These are phyloP conservation scores for Akanthomyces uredinophilus DNA, from an alignment of 2,329 filamentous ascomycete species.

Conservation along the genomic window DNA sequence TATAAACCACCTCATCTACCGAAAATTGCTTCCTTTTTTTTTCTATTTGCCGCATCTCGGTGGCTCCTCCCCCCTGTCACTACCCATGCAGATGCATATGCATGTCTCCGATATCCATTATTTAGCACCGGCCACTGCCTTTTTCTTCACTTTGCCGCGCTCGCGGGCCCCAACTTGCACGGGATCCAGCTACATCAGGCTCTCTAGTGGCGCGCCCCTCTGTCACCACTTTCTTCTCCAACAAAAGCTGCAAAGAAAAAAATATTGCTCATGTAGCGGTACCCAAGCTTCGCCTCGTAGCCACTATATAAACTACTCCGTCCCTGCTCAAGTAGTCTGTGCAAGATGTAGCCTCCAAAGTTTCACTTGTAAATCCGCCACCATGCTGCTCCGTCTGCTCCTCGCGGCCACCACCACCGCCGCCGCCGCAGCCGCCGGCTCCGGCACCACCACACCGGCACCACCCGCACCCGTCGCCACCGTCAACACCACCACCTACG, in stretches of 20 bases:
- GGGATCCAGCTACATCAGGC: not conserved
- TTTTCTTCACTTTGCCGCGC: not conserved
- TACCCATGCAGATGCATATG: too few relatives aligned
- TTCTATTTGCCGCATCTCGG: not conserved
- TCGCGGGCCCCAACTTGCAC: not conserved
- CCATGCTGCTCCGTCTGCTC: not conserved
- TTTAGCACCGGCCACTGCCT: not conserved
- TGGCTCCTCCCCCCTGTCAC: too few relatives aligned
- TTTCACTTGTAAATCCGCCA: not conserved
- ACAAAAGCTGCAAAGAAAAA: too few relatives aligned
- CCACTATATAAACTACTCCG: not conserved
- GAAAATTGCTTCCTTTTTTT: not conserved
- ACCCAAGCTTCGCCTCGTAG: too few relatives aligned
- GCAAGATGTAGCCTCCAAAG: not conserved
- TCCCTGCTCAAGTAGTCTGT: not conserved
- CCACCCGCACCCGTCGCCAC: not conserved
- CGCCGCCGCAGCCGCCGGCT: not conserved
- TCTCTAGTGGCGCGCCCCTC: too few relatives aligned
- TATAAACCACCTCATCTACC: not conserved
- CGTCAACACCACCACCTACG: conserved; percentile 27
- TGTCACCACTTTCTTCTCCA: too few relatives aligned
- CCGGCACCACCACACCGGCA: not conserved
- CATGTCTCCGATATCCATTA: too few relatives aligned
- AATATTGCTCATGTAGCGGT: too few relatives aligned
- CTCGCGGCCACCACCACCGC: not conserved